Base-by-base conservation (phyloP, 2,329 filamentous ascomycete species). In the Pseudogymnoascus sp. region DNA sequence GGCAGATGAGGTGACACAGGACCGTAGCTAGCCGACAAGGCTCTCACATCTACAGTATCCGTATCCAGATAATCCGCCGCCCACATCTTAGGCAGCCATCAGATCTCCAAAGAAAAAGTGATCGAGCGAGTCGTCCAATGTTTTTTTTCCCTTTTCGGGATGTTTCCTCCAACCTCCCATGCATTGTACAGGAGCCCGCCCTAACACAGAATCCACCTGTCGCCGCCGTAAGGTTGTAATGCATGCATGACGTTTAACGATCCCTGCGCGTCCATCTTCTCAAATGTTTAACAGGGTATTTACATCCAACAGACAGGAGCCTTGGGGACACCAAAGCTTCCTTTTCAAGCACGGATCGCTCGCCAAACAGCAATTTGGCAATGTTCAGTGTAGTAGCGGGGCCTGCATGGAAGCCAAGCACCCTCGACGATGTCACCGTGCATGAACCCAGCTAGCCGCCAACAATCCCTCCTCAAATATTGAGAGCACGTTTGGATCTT, bases 11-110 rank as follows among this genome's bases (percentile, higher is more conserved):
- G 29, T 26, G n/a, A 33, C 26, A 54, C 5, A 11, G 8, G 8
- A 54, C 47, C 47, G 47, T 7, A 11, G 47, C 15, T 54, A 54
- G 47, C 47, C 47, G 47, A 15, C 26, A 54, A 54, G 47, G 47
- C 47, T 54, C n/a, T 31, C 47, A 33, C 11, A 54, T 54, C 21
- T 21, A 21, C 21, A 21, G 21, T 21, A 21, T 21, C 21, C 21
- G 21, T 21, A 21, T 21, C 21, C 21, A 21, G 21, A 21, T 21
- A 21, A 21, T 54, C n/a, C n/a, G n/a, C 33, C 47, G 11, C n/a
- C 29, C n/a, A 29, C 2, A n/a, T 26, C 26, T 15, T 11, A 54
- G 47, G 47, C 47, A 54, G 7, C 47, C 47, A 54, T 50, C 47
- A 33, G 9, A 54, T 33, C 29, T 33, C 47, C 29, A 54, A 33